phyloP scores from a whole-genome alignment of 2,329 filamentous ascomycete genomes.

The Calonectria montana region DNA sequence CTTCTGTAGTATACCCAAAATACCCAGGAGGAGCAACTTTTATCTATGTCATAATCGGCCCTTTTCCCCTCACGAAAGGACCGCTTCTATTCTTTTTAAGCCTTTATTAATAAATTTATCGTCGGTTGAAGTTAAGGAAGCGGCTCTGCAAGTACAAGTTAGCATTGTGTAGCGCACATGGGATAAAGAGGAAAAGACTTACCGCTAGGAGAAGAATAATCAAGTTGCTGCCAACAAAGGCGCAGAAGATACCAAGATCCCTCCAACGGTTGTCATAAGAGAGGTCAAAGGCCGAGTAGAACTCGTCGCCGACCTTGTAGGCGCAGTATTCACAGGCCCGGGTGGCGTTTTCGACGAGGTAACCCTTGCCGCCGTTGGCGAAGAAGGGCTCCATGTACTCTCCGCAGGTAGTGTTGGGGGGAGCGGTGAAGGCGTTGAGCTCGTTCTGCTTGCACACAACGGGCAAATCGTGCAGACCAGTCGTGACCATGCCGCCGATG shows the following conservation, averaged over 20 bases:
- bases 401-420: constrained; percentile 54
- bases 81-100: neutral
- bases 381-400: constrained; percentile 43
- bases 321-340: constrained; percentile 83
- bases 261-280: constrained; percentile 79
- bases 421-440: constrained; percentile 71
- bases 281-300: constrained; percentile 76
- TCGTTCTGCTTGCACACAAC: constrained; percentile 67
- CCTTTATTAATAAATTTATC: constrained; percentile 45
- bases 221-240: constrained; percentile 83
- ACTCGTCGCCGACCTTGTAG: constrained; percentile 83
- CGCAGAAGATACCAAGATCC: constrained; percentile 81
- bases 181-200: constrained; percentile 44
- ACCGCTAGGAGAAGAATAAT: constrained; percentile 68
- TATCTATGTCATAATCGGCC: constrained; percentile 30
- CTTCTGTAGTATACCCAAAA: neutral
- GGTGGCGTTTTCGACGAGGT: constrained; percentile 75
- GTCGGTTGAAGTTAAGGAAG: constrained; percentile 64
- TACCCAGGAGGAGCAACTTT: constrained; percentile 16
- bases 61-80: neutral
- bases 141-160: constrained; percentile 51
- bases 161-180: neutral
- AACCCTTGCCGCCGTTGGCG: constrained; percentile 73
- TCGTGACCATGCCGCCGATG: constrained; percentile 73
- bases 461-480: constrained; percentile 65